Evolutionary conservation across 768 basidiomycete genomes (phyloP).

Genomic region (Boletus barrowsii): DNA sequence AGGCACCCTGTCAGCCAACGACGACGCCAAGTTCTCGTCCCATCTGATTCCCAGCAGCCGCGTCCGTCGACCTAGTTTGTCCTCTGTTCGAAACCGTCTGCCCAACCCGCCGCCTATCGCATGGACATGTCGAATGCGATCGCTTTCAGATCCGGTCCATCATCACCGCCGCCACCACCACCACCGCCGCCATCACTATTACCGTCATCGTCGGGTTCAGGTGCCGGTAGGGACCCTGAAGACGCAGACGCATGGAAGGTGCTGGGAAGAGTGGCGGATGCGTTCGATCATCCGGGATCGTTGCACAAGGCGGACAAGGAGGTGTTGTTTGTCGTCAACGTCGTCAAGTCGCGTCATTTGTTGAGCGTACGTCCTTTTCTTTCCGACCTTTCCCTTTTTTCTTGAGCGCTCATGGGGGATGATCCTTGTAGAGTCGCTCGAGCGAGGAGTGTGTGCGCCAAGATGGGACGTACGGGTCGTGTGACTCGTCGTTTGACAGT

Average conservation of each 20-base stretch:
- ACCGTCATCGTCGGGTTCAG: no score
- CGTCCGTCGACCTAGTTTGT: no score
- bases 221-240: no score
- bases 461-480: conserved; percentile 1
- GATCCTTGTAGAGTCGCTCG: conserved; percentile 10
- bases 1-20: conserved; percentile 3
- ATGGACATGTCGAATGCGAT: conserved; percentile 3
- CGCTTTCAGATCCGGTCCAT: no score
- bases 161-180: no score
- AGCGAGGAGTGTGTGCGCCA: conserved; percentile 13
- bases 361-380: conserved; percentile 16
- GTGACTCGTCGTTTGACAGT: conserved; percentile 11
- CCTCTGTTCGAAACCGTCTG: neutral
- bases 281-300: conserved; percentile 25
- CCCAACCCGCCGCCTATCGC: neutral
- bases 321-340: conserved; percentile 18
- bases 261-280: conserved; percentile 29
- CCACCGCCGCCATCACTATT: no score
- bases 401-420: neutral
- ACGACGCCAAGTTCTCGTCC: neutral
- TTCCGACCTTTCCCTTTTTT: neutral
- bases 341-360: conserved; percentile 21
- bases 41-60: neutral
- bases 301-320: conserved; percentile 19
- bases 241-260: conserved; percentile 20